Conservation (phyloP, 495 filamentous ascomycete genomes). For the Trichocladium uniseriatum region DNA sequence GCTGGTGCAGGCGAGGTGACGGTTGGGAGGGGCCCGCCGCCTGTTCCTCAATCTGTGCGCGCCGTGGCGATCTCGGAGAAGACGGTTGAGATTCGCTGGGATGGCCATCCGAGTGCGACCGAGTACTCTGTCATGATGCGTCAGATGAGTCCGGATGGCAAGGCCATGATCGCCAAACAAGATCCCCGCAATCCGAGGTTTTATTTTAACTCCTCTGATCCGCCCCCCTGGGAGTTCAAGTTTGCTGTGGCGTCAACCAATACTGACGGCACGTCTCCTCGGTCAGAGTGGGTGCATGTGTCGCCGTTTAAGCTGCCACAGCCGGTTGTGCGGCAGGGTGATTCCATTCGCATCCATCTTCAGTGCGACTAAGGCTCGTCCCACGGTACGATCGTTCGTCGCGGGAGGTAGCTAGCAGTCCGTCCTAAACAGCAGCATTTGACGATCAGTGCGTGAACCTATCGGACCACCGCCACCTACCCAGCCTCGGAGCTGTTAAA, state of each 20-base stretch:
- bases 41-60: background rate
- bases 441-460: too few relatives aligned
- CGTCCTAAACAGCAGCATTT: too few relatives aligned
- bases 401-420: too few relatives aligned
- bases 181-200: too few relatives aligned
- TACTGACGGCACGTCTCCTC: slow-evolving; percentile 3
- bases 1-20: slow-evolving; percentile 3
- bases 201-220: too few relatives aligned
- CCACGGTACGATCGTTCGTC: too few relatives aligned
- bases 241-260: slow-evolving; percentile 18
- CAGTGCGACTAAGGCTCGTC: background rate
- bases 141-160: too few relatives aligned
- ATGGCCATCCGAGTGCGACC: background rate
- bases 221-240: slow-evolving; percentile 3
- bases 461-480: too few relatives aligned
- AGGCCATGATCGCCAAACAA: too few relatives aligned
- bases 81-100: slow-evolving; percentile 9
- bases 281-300: slow-evolving; percentile 11
- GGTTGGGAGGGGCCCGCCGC: slow-evolving; percentile 10
- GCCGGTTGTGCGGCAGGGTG: background rate
- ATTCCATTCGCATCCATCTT: slow-evolving; percentile 6
- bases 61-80: background rate
- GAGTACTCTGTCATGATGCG: slow-evolving; percentile 2
- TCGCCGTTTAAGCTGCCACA: background rate
- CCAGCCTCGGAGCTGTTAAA: too few relatives aligned